A percentile compares a stretch with the other conserved stretches of the same genome.
phyloP scores from a whole-genome alignment of 140 eudicot genomes.

The Flaveria floridana region DNA sequence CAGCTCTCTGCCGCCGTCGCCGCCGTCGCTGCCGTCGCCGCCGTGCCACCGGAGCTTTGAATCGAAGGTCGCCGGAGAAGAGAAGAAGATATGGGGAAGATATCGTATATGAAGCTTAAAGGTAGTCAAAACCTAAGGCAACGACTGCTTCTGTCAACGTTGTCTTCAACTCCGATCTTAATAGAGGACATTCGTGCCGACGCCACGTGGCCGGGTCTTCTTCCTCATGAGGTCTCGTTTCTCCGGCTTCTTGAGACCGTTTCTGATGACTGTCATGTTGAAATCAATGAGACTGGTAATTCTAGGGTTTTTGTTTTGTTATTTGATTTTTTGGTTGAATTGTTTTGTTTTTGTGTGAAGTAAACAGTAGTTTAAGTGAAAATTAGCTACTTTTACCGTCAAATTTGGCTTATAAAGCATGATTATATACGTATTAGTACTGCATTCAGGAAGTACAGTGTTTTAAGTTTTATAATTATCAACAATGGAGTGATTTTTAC shows the following conservation, averaged over 20 bases:
- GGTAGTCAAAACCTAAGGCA: conserved; percentile 73
- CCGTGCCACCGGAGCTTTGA: not conserved
- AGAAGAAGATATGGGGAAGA: conserved; percentile 42
- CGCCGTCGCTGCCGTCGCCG: too few species aligned
- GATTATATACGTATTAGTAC: not conserved
- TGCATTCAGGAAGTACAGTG: not conserved
- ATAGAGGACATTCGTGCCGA: conserved; percentile 83
- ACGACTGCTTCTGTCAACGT: conserved; percentile 61
- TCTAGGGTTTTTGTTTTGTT: conserved; percentile 28
- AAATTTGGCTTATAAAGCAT: not conserved
- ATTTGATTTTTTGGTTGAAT: not conserved
- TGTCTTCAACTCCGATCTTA: conserved; percentile 66
- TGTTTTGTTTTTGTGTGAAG: not conserved
- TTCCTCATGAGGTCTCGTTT: conserved; percentile 69
- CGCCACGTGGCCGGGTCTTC: conserved; percentile 79
- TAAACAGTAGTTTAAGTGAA: not conserved
- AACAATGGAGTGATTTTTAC: not conserved
- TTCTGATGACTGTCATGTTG: conserved; percentile 71
- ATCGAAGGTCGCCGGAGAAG: conserved; percentile 17
- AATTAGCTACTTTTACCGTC: not conserved
- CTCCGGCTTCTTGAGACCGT: conserved; percentile 73
- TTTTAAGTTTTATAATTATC: too few species aligned
- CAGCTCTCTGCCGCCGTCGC: too few species aligned
- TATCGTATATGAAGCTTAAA: conserved; percentile 58
- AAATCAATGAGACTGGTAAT: conserved; percentile 85